Base-by-base conservation (phyloP, 176 grass and related monocot genomes). In the Themeda triandra region DNA sequence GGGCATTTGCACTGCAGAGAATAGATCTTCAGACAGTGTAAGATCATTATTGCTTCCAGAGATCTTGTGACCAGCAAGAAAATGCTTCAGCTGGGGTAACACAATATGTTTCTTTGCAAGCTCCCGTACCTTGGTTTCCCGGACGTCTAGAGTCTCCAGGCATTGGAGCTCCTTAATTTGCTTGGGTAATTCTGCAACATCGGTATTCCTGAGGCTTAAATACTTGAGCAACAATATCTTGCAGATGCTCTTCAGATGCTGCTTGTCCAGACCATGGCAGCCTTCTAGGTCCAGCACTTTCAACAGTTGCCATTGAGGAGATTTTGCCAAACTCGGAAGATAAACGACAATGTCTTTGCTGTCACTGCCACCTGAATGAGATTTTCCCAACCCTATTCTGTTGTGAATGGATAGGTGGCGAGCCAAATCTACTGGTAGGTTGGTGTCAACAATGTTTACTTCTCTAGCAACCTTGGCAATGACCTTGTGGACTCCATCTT, bases 271-370 rank as follows among this genome's bases (percentile, higher is more conserved):
- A 13, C 32, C 75, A 27, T 35, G 75, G 42, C 81, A 81, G 39
- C 68, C 87, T 66, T 79, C 75, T 8, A 89, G 83, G 80, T 85
- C 87, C 4, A 89, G 45, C 45, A 89, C 58, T 10, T 69, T 81
- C 9, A 89, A 29, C 0, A 77, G 42, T 67, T 75, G 23, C 66
- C 66, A 62, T 12, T 80, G 15, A 54, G 23, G 14, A 19, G 78
- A 71, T 21, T 0, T 6, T 1, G 29, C 13, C 15, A 46, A 6
- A 15, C 30, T 18, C 4, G 19, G 28, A 32, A 71, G 28, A 18
- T 14, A 66, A 29, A 1, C 12, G 8, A 6, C 30, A 18, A 66
- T 63, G 59, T 27, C 44, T 46, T 46, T 46, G 13, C 13, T 46
- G 13, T 44, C 42, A 44, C 42, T 24, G 18, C 14, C 13, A 18